A percentile compares a stretch with the other conserved stretches of the same genome.
These are phyloP conservation scores for Penicillium sp. DNA, from an alignment of 2,329 filamentous ascomycete genomes.

Conservation along the genomic window DNA sequence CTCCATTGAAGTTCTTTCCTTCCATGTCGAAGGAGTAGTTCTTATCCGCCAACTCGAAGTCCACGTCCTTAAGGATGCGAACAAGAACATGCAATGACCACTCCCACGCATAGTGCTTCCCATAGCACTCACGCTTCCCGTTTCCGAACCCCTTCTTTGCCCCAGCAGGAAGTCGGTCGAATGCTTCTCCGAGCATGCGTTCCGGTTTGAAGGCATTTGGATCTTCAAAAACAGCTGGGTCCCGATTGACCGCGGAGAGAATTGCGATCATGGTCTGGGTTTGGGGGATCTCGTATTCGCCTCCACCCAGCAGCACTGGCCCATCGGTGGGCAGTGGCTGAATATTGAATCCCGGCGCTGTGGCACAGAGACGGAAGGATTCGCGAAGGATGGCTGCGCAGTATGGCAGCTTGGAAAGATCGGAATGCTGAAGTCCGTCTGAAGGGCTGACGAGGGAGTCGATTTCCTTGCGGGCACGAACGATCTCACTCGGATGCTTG, in stretches of 20 bases:
- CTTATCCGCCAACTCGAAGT: constrained; percentile 64
- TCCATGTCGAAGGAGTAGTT: constrained; percentile 33
- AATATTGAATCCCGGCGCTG: constrained; percentile 59
- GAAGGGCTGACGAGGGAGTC: constrained; percentile 47
- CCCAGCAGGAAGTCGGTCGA: constrained; percentile 63
- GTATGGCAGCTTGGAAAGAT: constrained; percentile 54
- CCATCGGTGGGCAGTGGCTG: constrained; percentile 52
- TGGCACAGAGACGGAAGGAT: constrained; percentile 62
- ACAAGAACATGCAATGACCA: constrained; percentile 66
- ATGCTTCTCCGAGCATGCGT: constrained; percentile 70
- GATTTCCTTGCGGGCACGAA: constrained; percentile 67
- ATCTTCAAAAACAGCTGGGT: constrained; percentile 66
- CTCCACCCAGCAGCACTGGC: constrained; percentile 55
- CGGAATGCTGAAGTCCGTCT: constrained; percentile 10
- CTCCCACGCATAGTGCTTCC: constrained; percentile 72
- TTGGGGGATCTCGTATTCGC: constrained; percentile 62
- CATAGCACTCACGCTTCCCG: constrained; percentile 70
- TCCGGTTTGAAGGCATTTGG: constrained; percentile 69
- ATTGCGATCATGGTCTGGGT: constrained; percentile 56
- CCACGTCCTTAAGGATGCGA: constrained; percentile 69
- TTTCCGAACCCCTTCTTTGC: constrained; percentile 75
- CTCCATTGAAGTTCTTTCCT: constrained; percentile 46
- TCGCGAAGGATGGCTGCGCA: constrained; percentile 65
- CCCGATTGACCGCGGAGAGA: constrained; percentile 61
- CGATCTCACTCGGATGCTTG: constrained; percentile 61